A percentile compares a stretch with the other conserved stretches of the same genome.
Conservation (phyloP, 2,329 filamentous ascomycete genomes). For the Claviceps capensis region DNA sequence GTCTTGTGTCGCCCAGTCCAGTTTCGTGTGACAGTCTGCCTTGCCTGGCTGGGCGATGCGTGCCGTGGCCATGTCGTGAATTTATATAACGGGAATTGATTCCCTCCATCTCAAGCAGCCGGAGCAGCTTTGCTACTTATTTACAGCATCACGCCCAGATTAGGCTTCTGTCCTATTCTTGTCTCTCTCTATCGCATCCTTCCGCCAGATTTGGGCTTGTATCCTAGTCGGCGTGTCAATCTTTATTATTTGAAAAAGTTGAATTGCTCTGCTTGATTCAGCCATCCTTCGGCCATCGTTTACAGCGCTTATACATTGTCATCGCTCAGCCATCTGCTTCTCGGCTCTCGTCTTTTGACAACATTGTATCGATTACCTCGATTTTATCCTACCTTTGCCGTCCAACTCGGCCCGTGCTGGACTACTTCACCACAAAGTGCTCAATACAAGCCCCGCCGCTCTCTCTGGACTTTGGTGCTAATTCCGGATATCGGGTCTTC, state of each 20-base stretch:
- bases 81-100: conserved; percentile 1
- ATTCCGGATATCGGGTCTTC: too few relatives aligned
- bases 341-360: background rate
- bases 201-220: background rate
- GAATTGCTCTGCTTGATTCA: background rate
- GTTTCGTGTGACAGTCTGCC: background rate
- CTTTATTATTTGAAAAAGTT: background rate
- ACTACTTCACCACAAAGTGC: too few relatives aligned
- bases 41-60: background rate
- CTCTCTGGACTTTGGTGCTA: background rate
- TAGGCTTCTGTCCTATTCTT: background rate
- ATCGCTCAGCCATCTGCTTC: background rate
- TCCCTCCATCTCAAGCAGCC: background rate
- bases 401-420: too few relatives aligned
- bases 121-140: background rate
- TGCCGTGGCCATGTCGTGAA: background rate
- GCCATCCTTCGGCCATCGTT: background rate
- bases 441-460: background rate
- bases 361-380: background rate
- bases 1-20: too few relatives aligned
- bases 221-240: conserved; percentile 4
- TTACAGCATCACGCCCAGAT: background rate
- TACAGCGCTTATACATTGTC: too few relatives aligned
- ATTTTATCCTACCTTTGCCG: background rate
- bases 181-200: background rate